These are phyloP conservation scores for Scleroderma citrinum DNA, from an alignment of 768 basidiomycete genomes.

Conservation along the genomic window DNA sequence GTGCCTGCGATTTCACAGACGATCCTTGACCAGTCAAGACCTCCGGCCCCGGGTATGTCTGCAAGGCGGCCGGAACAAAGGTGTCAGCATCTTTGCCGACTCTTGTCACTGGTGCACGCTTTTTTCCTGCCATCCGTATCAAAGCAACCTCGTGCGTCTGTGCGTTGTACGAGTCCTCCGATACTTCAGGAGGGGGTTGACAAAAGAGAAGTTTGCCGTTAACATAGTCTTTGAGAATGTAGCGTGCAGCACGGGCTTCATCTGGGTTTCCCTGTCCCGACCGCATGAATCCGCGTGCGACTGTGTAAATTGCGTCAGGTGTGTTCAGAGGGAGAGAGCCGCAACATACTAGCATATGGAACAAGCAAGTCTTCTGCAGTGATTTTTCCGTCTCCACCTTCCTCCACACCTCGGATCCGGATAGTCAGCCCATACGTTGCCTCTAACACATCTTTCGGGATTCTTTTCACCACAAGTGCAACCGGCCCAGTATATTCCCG, in stretches of 20 bases:
- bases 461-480: conserved; percentile 66
- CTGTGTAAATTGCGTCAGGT: conserved; percentile 38
- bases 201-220: conserved; percentile 89
- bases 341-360: conserved; percentile 83
- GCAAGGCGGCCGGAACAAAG: conserved; percentile 44
- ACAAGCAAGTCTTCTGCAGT: conserved; percentile 79
- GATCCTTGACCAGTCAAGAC: conserved; percentile 27
- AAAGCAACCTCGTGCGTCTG: conserved; percentile 59
- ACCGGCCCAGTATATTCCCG: conserved; percentile 86
- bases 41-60: conserved; percentile 5
- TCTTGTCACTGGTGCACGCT: conserved; percentile 81
- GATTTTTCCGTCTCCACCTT: conserved; percentile 75
- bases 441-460: conserved; percentile 83
- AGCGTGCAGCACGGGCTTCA: conserved; percentile 88
- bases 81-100: conserved; percentile 84
- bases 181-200: conserved; percentile 74
- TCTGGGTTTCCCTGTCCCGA: conserved; percentile 97
- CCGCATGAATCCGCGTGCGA: conserved; percentile 88
- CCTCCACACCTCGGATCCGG: conserved; percentile 56
- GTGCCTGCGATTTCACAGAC: conserved; percentile 50
- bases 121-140: conserved; percentile 62
- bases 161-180: conserved; percentile 69
- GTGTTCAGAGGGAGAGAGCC: not conserved
- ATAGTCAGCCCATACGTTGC: conserved; percentile 84
- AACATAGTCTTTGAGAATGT: conserved; percentile 95